Conservation (phyloP, 2,329 filamentous ascomycete genomes). For the Aspergillus aculeatus region DNA sequence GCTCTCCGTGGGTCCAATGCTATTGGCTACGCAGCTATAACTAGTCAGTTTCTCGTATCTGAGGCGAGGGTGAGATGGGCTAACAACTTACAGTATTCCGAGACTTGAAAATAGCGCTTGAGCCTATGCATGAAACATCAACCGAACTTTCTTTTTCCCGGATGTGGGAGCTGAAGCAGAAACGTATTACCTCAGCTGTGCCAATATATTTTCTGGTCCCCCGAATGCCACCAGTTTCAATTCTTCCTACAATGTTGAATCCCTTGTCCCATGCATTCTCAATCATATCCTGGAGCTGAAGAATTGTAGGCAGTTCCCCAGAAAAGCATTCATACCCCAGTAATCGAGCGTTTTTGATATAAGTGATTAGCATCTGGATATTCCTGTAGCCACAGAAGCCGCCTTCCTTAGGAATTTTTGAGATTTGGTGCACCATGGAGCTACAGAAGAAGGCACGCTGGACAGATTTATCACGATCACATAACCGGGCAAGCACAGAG, state of each 20-base stretch:
- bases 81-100: conserved; percentile 58
- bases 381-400: conserved; percentile 95
- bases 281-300: conserved; percentile 81
- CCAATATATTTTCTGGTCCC: conserved; percentile 96
- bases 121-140: conserved; percentile 52
- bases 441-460: conserved; percentile 77
- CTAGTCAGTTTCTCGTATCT: conserved; percentile 11
- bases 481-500: conserved; percentile 61
- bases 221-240: conserved; percentile 81
- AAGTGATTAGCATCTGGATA: conserved; percentile 86
- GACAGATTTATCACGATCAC: conserved; percentile 64
- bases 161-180: not conserved
- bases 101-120: conserved; percentile 73
- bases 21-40: conserved; percentile 59
- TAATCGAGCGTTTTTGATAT: conserved; percentile 62
- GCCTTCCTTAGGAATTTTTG: conserved; percentile 77
- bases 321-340: conserved; percentile 62
- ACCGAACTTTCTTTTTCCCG: not conserved
- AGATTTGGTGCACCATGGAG: conserved; percentile 71
- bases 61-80: not conserved
- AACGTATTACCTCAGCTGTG: conserved; percentile 69
- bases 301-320: conserved; percentile 67
- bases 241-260: conserved; percentile 70
- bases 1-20: conserved; percentile 51
- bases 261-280: conserved; percentile 85